Evolutionary conservation across 345 rosid genomes (phyloP).

Genomic region (Sisymbrium altissimum): DNA sequence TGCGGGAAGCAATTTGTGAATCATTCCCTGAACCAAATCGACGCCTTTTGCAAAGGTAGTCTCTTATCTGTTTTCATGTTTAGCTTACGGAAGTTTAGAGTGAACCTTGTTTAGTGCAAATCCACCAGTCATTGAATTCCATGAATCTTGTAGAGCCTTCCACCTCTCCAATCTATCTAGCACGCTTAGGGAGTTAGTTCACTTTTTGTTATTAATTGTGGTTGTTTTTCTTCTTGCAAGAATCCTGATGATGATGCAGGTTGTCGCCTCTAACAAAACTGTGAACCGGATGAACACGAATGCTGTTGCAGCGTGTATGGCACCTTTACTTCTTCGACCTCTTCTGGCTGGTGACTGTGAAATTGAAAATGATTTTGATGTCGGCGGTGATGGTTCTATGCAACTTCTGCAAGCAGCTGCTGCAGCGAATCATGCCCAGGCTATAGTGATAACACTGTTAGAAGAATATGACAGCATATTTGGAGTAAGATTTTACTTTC

Average conservation of each 20-base stretch:
- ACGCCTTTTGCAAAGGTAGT: slow-evolving; percentile 84
- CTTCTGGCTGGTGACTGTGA: slow-evolving; percentile 97
- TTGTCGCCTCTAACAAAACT: slow-evolving; percentile 67
- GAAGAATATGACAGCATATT: slow-evolving; percentile 85
- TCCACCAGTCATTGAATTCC: neutral
- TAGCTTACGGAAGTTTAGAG: neutral
- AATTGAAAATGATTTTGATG: slow-evolving; percentile 83
- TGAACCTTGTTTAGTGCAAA: no score
- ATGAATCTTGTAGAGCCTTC: neutral
- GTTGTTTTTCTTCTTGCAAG: slow-evolving; percentile 45
- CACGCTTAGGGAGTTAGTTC: neutral
- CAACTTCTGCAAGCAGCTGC: slow-evolving; percentile 98
- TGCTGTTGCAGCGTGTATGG: slow-evolving; percentile 99
- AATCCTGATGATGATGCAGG: slow-evolving; percentile 92
- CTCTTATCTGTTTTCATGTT: neutral
- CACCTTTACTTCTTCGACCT: slow-evolving; percentile 97
- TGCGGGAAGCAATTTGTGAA: slow-evolving; percentile 85
- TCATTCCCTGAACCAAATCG: slow-evolving; percentile 99
- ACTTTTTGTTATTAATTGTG: neutral
- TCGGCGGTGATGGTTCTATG: slow-evolving; percentile 90
- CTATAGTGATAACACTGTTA: slow-evolving; percentile 83
- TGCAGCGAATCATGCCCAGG: slow-evolving; percentile 99
- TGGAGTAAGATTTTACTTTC: slow-evolving; percentile 56
- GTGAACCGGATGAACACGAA: slow-evolving; percentile 92
- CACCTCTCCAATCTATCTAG: neutral